phyloP scores from a whole-genome alignment of 106 monocot genomes.

The Dendrobium chrysotoxum region DNA sequence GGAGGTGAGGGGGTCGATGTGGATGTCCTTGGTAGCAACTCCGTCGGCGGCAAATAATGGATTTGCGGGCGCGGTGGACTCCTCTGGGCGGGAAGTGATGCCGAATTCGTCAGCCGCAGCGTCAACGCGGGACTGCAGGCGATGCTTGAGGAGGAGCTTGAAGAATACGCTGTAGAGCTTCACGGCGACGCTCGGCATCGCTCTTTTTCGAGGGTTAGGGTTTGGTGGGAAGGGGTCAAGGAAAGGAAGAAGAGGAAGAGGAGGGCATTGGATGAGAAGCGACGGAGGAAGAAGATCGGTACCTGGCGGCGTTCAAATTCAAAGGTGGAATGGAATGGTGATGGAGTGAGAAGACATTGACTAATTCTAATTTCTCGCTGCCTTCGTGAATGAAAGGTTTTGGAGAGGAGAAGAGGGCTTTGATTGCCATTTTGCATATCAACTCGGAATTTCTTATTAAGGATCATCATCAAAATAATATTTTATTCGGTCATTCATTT shows the following conservation, averaged over 20 bases:
- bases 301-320: constrained; percentile 4
- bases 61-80: constrained; percentile 38
- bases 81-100: constrained; percentile 56
- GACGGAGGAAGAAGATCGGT: background rate
- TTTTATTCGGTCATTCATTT: too few relatives aligned
- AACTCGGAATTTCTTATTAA: too few relatives aligned
- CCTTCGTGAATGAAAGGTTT: background rate
- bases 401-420: background rate
- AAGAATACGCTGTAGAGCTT: constrained; percentile 84
- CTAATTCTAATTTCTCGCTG: background rate
- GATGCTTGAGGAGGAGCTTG: constrained; percentile 59
- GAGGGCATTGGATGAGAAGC: background rate
- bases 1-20: constrained; percentile 81
- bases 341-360: background rate
- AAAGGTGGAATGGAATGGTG: background rate
- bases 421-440: too few relatives aligned
- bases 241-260: background rate
- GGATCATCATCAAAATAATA: too few relatives aligned
- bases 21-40: constrained; percentile 84
- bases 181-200: constrained; percentile 68
- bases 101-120: constrained; percentile 20
- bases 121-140: constrained; percentile 42
- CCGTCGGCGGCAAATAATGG: constrained; percentile 53
- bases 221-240: background rate
- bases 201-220: constrained; percentile 3